These are phyloP conservation scores for Exobasidium rhododendri DNA, from an alignment of 1,284 basidiomycete species.

Conservation along the genomic window DNA sequence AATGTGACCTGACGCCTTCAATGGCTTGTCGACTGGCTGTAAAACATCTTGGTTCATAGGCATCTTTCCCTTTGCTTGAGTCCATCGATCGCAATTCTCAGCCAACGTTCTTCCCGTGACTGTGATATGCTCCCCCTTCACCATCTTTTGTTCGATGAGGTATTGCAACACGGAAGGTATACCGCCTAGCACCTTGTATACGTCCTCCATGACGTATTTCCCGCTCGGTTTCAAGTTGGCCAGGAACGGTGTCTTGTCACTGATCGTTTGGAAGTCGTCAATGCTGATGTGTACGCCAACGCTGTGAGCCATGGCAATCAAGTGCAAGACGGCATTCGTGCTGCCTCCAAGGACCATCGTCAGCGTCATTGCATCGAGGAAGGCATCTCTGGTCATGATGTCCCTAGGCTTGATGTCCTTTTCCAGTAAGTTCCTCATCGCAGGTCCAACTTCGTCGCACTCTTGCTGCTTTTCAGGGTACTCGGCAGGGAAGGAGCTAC, in stretches of 20 bases:
- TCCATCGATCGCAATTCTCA: slow-evolving; percentile 63
- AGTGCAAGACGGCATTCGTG: slow-evolving; percentile 52
- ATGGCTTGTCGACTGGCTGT: slow-evolving; percentile 42
- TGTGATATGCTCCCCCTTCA: slow-evolving; percentile 54
- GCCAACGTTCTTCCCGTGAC: slow-evolving; percentile 50
- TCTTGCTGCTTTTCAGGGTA: slow-evolving; percentile 51
- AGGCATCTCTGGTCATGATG: slow-evolving; percentile 50
- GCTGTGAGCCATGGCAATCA: slow-evolving; percentile 52
- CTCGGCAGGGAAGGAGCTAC: slow-evolving; percentile 50
- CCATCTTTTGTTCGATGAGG: slow-evolving; percentile 57
- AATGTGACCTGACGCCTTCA: slow-evolving; percentile 52
- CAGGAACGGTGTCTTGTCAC: slow-evolving; percentile 50
- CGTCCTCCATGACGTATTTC: slow-evolving; percentile 55
- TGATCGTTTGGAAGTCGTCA: slow-evolving; percentile 53
- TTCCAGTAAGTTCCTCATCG: slow-evolving; percentile 51
- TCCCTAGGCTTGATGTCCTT: slow-evolving; percentile 51
- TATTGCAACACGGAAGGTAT: slow-evolving; percentile 49
- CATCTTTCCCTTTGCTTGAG: slow-evolving; percentile 57
- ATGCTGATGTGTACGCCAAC: slow-evolving; percentile 46
- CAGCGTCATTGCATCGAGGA: slow-evolving; percentile 51
- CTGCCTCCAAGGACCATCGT: slow-evolving; percentile 53
- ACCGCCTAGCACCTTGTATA: slow-evolving; percentile 47
- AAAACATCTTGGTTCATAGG: slow-evolving; percentile 46
- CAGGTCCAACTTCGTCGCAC: slow-evolving; percentile 41
- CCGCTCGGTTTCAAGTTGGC: slow-evolving; percentile 53